A percentile compares a stretch with the other conserved stretches of the same genome.
phyloP scores from a whole-genome alignment of 2,329 filamentous ascomycete genomes.

The Penicillium sp. region DNA sequence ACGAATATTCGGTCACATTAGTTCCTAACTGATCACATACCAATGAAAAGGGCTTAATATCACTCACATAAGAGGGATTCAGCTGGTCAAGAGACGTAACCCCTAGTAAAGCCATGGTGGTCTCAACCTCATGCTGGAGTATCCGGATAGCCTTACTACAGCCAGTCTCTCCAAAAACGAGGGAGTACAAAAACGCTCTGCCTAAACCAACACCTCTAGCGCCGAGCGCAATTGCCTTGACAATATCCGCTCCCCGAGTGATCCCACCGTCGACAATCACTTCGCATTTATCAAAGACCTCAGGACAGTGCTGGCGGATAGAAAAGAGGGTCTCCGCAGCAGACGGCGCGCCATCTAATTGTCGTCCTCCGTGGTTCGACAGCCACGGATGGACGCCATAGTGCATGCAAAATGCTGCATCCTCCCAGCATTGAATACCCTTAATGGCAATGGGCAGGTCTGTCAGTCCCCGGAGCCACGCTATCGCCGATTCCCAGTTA shows the following conservation, averaged over 20 bases:
- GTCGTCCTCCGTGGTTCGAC: slow-evolving; percentile 16
- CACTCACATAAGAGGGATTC: slow-evolving; percentile 12
- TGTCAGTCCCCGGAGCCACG: slow-evolving; percentile 10
- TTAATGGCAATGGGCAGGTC: slow-evolving; percentile 16
- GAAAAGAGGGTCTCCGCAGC: neutral
- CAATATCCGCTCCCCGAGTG: neutral
- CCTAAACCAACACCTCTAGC: neutral
- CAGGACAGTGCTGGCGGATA: neutral
- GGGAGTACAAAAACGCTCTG: neutral
- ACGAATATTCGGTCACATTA: no score
- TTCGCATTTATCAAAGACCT: neutral
- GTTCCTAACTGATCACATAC: no score
- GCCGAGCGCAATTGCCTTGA: neutral
- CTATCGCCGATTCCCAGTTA: slow-evolving; percentile 1
- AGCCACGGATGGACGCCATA: slow-evolving; percentile 14
- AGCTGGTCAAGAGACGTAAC: slow-evolving; percentile 5
- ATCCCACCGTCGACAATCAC: neutral
- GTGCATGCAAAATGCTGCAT: slow-evolving; percentile 9
- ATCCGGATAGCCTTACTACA: slow-evolving; percentile 11
- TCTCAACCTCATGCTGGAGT: slow-evolving; percentile 13
- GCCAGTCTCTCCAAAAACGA: slow-evolving; percentile 6
- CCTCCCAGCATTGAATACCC: slow-evolving; percentile 16
- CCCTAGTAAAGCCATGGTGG: slow-evolving; percentile 12
- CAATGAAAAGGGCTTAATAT: no score
- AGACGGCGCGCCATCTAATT: slow-evolving; percentile 13